Conservation (phyloP, 2,329 filamentous ascomycete genomes). For the Hypoxylon sp. region DNA sequence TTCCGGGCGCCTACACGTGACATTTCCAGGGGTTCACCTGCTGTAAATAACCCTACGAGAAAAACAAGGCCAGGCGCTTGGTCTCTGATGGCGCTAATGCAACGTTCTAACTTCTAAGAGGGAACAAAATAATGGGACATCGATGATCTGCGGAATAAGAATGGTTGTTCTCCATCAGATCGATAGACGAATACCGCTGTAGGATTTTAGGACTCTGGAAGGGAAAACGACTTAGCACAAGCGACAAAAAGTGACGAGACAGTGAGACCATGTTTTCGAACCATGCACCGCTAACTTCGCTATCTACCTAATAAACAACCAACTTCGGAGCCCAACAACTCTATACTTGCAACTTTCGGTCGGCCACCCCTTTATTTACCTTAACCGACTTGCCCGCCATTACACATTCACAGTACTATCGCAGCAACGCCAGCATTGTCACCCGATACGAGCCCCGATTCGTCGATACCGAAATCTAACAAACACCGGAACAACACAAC, state of each 20-base stretch:
- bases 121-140: slow-evolving; percentile 30
- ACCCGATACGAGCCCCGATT: slow-evolving; percentile 28
- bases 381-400: slow-evolving; percentile 12
- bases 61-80: slow-evolving; percentile 23
- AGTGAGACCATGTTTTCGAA: slow-evolving; percentile 39
- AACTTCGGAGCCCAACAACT: slow-evolving; percentile 44
- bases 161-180: slow-evolving; percentile 25
- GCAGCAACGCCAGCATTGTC: slow-evolving; percentile 20
- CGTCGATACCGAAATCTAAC: slow-evolving; percentile 11
- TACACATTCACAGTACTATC: slow-evolving; percentile 8
- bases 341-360: slow-evolving; percentile 42
- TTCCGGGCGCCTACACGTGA: slow-evolving; percentile 37
- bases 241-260: slow-evolving; percentile 35
- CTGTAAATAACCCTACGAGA: slow-evolving; percentile 28
- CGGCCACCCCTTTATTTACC: slow-evolving; percentile 40
- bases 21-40: slow-evolving; percentile 14
- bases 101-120: slow-evolving; percentile 27
- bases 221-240: slow-evolving; percentile 12
- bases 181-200: slow-evolving; percentile 26
- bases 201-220: slow-evolving; percentile 21
- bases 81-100: slow-evolving; percentile 40
- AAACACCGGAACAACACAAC: slow-evolving; percentile 12
- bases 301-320: slow-evolving; percentile 43
- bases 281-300: slow-evolving; percentile 41
- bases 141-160: slow-evolving; percentile 27